Conservation (phyloP, 306 rosid genomes). For the Senna siamea region DNA sequence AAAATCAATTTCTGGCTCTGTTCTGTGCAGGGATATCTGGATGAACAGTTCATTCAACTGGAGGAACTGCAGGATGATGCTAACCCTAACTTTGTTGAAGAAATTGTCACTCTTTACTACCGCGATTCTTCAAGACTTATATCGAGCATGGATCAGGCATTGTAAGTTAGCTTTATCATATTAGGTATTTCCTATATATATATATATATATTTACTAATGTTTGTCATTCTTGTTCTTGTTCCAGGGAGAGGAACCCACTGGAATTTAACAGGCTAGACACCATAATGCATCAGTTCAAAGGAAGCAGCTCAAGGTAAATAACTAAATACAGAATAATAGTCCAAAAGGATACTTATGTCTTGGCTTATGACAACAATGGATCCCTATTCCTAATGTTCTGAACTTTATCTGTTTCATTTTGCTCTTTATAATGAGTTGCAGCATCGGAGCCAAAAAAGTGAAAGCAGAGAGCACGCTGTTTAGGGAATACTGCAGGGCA, state of each 20-base stretch:
- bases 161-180: conserved; percentile 55
- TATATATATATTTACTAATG: neutral
- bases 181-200: no score
- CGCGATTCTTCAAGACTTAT: conserved; percentile 75
- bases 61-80: conserved; percentile 89
- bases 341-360: neutral
- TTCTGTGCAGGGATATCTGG: conserved; percentile 64
- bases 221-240: conserved; percentile 26
- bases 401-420: conserved; percentile 21
- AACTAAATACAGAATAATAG: neutral
- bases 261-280: conserved; percentile 77
- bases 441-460: conserved; percentile 96
- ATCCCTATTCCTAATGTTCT: conserved; percentile 30
- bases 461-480: conserved; percentile 81
- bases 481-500: conserved; percentile 74
- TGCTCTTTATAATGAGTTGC: conserved; percentile 45
- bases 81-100: conserved; percentile 92
- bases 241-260: conserved; percentile 63
- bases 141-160: conserved; percentile 69
- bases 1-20: neutral
- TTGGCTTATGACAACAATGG: neutral
- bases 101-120: conserved; percentile 75
- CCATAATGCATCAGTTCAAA: conserved; percentile 81
- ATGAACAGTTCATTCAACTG: conserved; percentile 86
- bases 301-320: conserved; percentile 93